Conservation (phyloP, 116 monocot species). For the Zostera marina region DNA sequence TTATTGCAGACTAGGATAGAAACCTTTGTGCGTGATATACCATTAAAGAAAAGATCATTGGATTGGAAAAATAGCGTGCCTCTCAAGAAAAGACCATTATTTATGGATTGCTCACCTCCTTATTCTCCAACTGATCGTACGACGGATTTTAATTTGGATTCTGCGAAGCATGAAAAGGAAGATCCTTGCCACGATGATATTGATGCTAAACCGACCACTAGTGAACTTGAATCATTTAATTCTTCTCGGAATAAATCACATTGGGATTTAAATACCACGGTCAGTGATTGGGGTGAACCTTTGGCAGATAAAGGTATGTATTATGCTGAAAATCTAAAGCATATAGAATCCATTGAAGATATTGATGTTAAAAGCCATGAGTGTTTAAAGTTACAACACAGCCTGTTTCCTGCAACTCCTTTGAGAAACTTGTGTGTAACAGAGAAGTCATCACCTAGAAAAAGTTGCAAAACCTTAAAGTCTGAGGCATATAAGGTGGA, state of each 20-base stretch:
- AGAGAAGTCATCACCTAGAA: neutral
- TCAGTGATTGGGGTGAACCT: slow-evolving; percentile 4
- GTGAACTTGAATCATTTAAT: neutral
- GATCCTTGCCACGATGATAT: neutral
- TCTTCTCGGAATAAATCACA: neutral
- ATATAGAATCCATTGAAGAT: neutral
- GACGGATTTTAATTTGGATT: neutral
- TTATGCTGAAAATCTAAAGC: neutral
- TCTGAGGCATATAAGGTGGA: neutral
- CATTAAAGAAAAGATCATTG: slow-evolving; percentile 5
- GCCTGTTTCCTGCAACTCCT: too few relatives aligned
- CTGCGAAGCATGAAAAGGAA: slow-evolving; percentile 2
- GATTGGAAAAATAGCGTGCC: neutral
- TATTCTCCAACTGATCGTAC: neutral
- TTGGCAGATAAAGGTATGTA: slow-evolving; percentile 1
- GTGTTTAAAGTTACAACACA: neutral
- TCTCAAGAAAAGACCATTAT: slow-evolving; percentile 6
- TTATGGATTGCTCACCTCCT: neutral
- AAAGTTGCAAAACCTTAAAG: slow-evolving; percentile 1
- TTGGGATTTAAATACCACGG: slow-evolving; percentile 8
- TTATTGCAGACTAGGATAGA: neutral
- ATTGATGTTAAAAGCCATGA: neutral
- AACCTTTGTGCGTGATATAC: neutral
- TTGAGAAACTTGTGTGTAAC: neutral
- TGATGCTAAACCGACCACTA: slow-evolving; percentile 1